phyloP scores from a whole-genome alignment of 2,329 filamentous ascomycete species.

The Fusarium guadeloupense region DNA sequence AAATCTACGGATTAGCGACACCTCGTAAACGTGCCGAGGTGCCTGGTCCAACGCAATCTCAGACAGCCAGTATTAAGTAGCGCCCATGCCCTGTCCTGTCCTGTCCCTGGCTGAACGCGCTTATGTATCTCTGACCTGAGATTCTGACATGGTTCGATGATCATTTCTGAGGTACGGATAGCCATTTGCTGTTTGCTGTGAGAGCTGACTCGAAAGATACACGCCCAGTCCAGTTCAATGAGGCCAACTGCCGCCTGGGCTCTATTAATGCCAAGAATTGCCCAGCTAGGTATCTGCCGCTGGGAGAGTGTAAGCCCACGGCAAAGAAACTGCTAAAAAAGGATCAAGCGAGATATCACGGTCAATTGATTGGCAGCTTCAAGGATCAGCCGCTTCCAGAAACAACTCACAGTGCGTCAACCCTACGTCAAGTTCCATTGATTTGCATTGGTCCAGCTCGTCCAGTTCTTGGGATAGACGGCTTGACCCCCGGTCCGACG shows the following conservation, averaged over 20 bases:
- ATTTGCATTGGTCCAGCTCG: not conserved
- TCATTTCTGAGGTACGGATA: no score
- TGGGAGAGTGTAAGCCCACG: slow-evolving; percentile 8
- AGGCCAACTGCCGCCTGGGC: not conserved
- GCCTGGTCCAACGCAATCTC: slow-evolving; percentile 10
- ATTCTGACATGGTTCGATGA: slow-evolving; percentile 21
- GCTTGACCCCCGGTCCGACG: not conserved
- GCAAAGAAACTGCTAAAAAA: slow-evolving; percentile 27
- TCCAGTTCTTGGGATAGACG: not conserved
- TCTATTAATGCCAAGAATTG: slow-evolving; percentile 16
- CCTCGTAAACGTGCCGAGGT: slow-evolving; percentile 12
- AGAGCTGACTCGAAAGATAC: not conserved
- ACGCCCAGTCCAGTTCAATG: no score
- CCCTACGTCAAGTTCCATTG: slow-evolving; percentile 23
- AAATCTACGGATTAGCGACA: slow-evolving; percentile 5
- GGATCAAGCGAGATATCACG: slow-evolving; percentile 20
- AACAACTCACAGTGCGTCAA: slow-evolving; percentile 36
- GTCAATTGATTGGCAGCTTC: slow-evolving; percentile 20
- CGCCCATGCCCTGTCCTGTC: slow-evolving; percentile 17
- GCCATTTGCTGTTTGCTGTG: not conserved
- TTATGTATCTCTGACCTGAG: slow-evolving; percentile 21
- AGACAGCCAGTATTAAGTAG: not conserved
- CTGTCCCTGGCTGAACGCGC: slow-evolving; percentile 4
- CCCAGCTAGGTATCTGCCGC: not conserved
- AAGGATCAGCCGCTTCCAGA: slow-evolving; percentile 26